Conservation (phyloP, 257 asterid genomes). For the Solanum okadae region DNA sequence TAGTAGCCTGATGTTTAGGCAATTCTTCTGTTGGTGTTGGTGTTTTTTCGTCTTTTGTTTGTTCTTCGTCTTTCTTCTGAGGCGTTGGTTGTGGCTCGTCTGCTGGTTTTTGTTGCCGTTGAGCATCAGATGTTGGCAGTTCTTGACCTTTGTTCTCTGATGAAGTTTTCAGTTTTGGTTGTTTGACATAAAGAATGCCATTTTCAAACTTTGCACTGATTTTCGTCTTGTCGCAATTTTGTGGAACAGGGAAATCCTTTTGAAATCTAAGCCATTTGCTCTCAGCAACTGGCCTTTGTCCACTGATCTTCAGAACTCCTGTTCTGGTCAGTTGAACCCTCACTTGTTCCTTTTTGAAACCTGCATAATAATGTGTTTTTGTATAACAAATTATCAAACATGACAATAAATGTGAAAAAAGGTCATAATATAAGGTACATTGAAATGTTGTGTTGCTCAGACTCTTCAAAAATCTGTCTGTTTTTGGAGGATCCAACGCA, state of each 20-base stretch:
- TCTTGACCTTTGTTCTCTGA: conserved; percentile 12
- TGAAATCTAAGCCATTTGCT: conserved; percentile 29
- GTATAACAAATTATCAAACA: not conserved
- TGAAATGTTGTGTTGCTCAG: not conserved
- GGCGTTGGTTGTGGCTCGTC: not conserved
- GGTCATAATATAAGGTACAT: not conserved
- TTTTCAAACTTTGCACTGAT: conserved; percentile 60
- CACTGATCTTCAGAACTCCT: conserved; percentile 43
- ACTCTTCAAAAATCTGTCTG: not conserved
- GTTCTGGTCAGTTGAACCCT: conserved; percentile 37
- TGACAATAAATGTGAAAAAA: not conserved
- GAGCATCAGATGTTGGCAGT: conserved; percentile 8
- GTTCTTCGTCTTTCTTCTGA: not conserved
- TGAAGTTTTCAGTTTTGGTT: conserved; percentile 40
- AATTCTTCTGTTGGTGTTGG: conserved; percentile 1
- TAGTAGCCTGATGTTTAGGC: not conserved
- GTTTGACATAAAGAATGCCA: conserved; percentile 35
- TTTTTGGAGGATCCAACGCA: not conserved
- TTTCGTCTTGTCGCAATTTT: conserved; percentile 32
- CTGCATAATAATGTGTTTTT: conserved; percentile 16
- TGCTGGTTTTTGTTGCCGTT: not conserved
- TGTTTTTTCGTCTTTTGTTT: not conserved
- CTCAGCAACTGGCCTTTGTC: conserved; percentile 24
- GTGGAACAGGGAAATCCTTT: conserved; percentile 42
- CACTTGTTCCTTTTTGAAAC: conserved; percentile 49